Percentiles rank a stretch among this genome's conserved stretches.
phyloP scores from a whole-genome alignment of 2,329 filamentous ascomycete species.

The Fusarium heterosporum region DNA sequence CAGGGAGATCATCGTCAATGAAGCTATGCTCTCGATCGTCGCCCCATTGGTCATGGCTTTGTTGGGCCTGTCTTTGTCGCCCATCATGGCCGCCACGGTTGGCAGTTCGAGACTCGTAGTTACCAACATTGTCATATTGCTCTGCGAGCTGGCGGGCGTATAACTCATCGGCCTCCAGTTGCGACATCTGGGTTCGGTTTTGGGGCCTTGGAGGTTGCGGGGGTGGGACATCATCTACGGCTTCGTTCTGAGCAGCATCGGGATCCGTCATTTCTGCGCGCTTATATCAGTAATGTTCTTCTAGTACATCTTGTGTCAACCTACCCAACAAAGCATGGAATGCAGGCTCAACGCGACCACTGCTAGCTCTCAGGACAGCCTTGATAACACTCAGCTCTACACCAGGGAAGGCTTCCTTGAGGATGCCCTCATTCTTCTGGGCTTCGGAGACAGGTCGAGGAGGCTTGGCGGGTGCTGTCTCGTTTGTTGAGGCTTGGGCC shows the following conservation, averaged over 20 bases:
- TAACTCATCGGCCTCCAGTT: constrained; percentile 89
- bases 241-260: constrained; percentile 68
- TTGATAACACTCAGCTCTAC: constrained; percentile 86
- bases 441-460: constrained; percentile 84
- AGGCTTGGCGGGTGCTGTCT: constrained; percentile 78
- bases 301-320: neutral
- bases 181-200: constrained; percentile 73
- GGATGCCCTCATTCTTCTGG: constrained; percentile 86
- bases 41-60: constrained; percentile 47
- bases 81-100: constrained; percentile 52
- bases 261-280: constrained; percentile 80
- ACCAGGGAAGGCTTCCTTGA: constrained; percentile 92
- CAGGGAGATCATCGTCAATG: constrained; percentile 93
- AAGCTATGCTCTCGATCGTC: constrained; percentile 87
- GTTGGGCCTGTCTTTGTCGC: constrained; percentile 57
- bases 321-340: constrained; percentile 93
- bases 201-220: constrained; percentile 83
- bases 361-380: constrained; percentile 87
- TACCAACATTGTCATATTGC: constrained; percentile 78
- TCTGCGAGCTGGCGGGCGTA: constrained; percentile 94
- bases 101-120: constrained; percentile 68
- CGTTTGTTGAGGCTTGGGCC: constrained; percentile 48
- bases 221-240: constrained; percentile 70
- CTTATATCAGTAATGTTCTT: constrained; percentile 25
- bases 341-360: constrained; percentile 88